Evolutionary conservation across 2,329 filamentous ascomycete genomes (phyloP).

Genomic region (Diaporthe sp.): DNA sequence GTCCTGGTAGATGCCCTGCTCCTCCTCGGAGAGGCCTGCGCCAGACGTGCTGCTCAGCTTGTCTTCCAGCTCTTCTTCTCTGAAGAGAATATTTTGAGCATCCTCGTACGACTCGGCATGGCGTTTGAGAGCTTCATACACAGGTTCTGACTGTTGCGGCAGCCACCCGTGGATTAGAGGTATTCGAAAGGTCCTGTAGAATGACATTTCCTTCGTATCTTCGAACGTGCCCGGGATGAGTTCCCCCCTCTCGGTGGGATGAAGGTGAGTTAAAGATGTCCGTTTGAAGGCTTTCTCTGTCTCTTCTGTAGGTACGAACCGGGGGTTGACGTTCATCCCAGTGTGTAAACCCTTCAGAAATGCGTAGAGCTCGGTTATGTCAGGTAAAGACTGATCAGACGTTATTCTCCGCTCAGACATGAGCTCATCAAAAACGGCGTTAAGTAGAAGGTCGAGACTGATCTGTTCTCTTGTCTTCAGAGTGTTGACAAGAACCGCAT

Average conservation of each 20-base stretch:
- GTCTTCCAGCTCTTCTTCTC: conserved; percentile 88
- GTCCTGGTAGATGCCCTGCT: conserved; percentile 86
- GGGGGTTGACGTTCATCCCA: conserved; percentile 98
- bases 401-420: conserved; percentile 81
- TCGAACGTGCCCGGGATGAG: conserved; percentile 82
- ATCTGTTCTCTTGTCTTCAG: conserved; percentile 88
- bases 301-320: conserved; percentile 76
- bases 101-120: conserved; percentile 91
- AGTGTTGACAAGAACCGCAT: conserved; percentile 83
- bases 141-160: conserved; percentile 75
- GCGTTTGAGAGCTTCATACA: conserved; percentile 78
- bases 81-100: conserved; percentile 88
- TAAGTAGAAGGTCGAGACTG: conserved; percentile 85
- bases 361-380: conserved; percentile 87
- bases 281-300: conserved; percentile 62
- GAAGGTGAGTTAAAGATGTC: conserved; percentile 66
- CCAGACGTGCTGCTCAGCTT: conserved; percentile 71
- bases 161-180: conserved; percentile 96
- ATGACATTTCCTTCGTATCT: conserved; percentile 86
- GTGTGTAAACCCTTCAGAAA: conserved; percentile 93
- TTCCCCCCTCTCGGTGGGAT: conserved; percentile 64
- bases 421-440: conserved; percentile 93
- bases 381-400: conserved; percentile 77
- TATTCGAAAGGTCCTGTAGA: conserved; percentile 91
- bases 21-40: conserved; percentile 75